Percentiles rank a stretch among this genome's conserved stretches.
phyloP scores from a whole-genome alignment of 108 stramenopile genomes.

The Chaetoceros muelleri region DNA sequence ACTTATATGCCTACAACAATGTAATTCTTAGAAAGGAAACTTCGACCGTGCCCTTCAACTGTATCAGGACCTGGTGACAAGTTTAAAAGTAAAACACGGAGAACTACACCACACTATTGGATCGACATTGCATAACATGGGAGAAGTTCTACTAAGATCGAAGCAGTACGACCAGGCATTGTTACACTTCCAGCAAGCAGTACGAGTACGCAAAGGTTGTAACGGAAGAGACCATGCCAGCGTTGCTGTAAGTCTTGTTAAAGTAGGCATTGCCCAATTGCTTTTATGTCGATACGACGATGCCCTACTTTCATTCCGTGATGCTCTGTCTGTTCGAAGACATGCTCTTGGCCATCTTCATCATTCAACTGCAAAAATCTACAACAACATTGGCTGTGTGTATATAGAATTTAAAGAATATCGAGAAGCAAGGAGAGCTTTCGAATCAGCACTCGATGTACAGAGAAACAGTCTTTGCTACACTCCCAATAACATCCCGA shows the following conservation, averaged over 20 bases:
- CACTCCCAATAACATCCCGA: constrained; percentile 30
- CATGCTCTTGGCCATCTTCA: constrained; percentile 32
- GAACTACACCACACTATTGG: constrained; percentile 33
- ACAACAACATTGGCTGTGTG: constrained; percentile 59
- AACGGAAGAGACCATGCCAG: constrained; percentile 36
- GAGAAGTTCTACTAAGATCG: constrained; percentile 27
- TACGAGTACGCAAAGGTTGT: constrained; percentile 33
- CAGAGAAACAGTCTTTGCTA: constrained; percentile 32
- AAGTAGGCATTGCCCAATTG: constrained; percentile 36
- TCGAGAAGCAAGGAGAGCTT: constrained; percentile 27
- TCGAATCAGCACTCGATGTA: constrained; percentile 41
- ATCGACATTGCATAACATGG: constrained; percentile 41
- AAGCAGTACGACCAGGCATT: constrained; percentile 31
- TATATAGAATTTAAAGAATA: constrained; percentile 39
- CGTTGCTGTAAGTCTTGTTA: constrained; percentile 39
- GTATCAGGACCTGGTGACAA: constrained; percentile 25
- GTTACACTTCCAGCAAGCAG: constrained; percentile 39
- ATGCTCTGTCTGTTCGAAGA: constrained; percentile 38
- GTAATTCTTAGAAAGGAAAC: constrained; percentile 11
- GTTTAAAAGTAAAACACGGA: constrained; percentile 23
- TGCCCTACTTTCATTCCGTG: constrained; percentile 35
- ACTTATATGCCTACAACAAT: no score
- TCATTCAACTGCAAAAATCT: constrained; percentile 33
- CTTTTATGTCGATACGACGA: constrained; percentile 36
- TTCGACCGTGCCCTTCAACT: constrained; percentile 23